Evolutionary conservation across 306 rosid species (phyloP), one percentile per base, ranked within the genome.

Genomic region (Fagus sylvatica): DNA sequence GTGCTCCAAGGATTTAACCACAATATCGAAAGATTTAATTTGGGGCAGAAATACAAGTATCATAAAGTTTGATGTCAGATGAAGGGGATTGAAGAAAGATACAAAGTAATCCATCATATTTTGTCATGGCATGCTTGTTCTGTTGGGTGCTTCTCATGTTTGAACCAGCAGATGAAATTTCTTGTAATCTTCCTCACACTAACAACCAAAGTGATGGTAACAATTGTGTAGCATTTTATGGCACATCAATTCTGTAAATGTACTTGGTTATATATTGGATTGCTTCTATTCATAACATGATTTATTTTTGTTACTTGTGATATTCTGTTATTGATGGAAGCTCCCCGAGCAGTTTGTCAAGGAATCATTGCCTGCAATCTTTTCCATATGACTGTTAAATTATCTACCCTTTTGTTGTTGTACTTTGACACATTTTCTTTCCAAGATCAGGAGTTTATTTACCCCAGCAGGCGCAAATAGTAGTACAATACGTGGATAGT

Each of bases 21-120:
- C 7, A 89, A 80, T n/a, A 79, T 92, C 61, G 80, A 84, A 82
- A 85, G 89, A 79, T 91, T 95, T 77, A 92, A 95, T 78, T 76
- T 89, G 83, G 86, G 86, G 70, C 98, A 92, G 88, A 95, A 91
- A 69, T 95, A 95, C 83, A 95, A 95, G 87, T 82, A 88, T 81
- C 90, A 95, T 83, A 87, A 85, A 88, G 97, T 92, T 67, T 89
- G 83, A 85, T 65, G 7, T 37, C 11, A 37, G 46, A 7, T 65
- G 49, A 65, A 65, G 15, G 49, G 28, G 71, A 37, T 37, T 37
- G 49, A 17, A 7, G 71, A 65, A 28, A 37, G 71, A 11, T 34
- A 7, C 41, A 33, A 46, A 28, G 68, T 6, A 37, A 4, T 65
- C 49, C 16, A 37, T 39, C 32, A 7, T 43, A 37, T 40, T 7